Conservation (phyloP, 768 basidiomycete genomes). For the Dictyophora rubrovolvata region DNA sequence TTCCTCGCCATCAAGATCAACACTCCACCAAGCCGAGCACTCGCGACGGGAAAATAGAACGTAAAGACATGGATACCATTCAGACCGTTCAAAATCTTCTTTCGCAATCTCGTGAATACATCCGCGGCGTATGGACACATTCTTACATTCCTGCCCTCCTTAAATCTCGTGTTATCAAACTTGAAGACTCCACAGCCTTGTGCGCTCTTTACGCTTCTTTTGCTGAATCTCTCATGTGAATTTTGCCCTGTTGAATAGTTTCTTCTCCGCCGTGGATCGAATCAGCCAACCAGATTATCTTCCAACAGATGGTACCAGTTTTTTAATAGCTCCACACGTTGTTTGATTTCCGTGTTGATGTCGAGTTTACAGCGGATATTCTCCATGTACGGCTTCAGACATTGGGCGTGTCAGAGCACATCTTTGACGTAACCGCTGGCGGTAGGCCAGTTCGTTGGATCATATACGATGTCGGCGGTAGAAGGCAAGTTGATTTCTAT, state of each 20-base stretch:
- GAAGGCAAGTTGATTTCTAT: constrained; percentile 24
- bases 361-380: constrained; percentile 47
- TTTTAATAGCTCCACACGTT: background rate
- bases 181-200: constrained; percentile 74
- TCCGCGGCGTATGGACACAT: constrained; percentile 61
- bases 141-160: constrained; percentile 51
- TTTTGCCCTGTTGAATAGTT: constrained; percentile 32
- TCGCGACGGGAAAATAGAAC: constrained; percentile 10
- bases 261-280: constrained; percentile 53
- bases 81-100: constrained; percentile 49
- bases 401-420: constrained; percentile 67
- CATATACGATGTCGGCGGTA: constrained; percentile 77
- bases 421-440: constrained; percentile 55
- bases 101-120: constrained; percentile 36
- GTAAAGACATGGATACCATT: constrained; percentile 31
- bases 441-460: constrained; percentile 64
- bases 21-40: constrained; percentile 14
- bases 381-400: constrained; percentile 75
- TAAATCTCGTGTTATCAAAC: constrained; percentile 44
- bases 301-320: constrained; percentile 49
- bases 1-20: constrained; percentile 33
- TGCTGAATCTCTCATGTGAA: background rate
- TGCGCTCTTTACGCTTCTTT: constrained; percentile 27
- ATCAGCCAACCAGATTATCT: constrained; percentile 61
- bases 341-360: background rate